Base-by-base conservation (phyloP, 2,329 filamentous ascomycete species). In the Trichoderma koningiopsis region DNA sequence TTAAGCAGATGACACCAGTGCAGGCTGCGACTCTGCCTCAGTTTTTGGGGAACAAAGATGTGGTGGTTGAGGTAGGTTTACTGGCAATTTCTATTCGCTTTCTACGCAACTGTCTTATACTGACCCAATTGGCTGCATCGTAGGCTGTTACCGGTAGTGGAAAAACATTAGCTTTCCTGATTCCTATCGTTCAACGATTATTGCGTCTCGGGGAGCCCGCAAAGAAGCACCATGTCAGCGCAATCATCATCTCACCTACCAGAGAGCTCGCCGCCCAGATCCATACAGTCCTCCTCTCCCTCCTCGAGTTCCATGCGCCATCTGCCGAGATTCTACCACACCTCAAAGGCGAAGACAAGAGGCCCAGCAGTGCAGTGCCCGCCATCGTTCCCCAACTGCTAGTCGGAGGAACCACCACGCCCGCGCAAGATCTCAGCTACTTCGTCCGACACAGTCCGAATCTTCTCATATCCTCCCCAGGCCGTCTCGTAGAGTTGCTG, bases 241-340 rank as follows among this genome's bases (percentile, higher is more conserved):
- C 92, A 72, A 96, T 99, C 72, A 90, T 99, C 74, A 90, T 99
- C 70, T 95, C 94, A 19, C 96, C 96, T 0, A 99, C 81, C 0
- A 89, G 96, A 80, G 96, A 99, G 81, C 86, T 99, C 62, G 95
- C 96, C 1, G 89, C 89, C 1, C 96, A 99, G 79, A 98, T 98
- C 66, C 88, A 97, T 77, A 87, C 90, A 61, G 94, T 97, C 1
- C 85, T 97, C 5, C 77, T 88, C 1, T 91, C 89, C 0, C 82
- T 99, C 31, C 83, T 98, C 40, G 87, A 89, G 40, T 98, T 97
- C 75, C 96, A 99, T 79, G 85, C 86, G 40, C 87, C 92, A 0
- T 97, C 94, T 2, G 89, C 92, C 64, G 89, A 90, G 40, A 78
- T 88, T 14, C 80, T 93, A 2, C 83, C 84, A 0, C 82, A 83